Base-by-base conservation (phyloP, 1,284 basidiomycete species). In the Fistulinella cinereoalba region DNA sequence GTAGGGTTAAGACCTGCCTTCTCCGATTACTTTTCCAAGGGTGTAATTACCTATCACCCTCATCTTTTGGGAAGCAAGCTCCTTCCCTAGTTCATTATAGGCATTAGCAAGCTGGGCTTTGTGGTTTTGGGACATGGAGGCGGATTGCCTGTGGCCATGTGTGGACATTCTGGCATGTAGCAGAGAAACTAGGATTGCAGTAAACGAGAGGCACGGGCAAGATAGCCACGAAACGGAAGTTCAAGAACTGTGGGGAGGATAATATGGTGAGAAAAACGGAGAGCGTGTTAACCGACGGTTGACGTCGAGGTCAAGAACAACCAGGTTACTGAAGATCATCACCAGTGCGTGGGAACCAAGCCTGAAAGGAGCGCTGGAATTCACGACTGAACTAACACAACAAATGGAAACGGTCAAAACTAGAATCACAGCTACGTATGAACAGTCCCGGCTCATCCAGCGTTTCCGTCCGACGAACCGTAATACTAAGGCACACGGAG, bases 1-100 rank as follows among this genome's bases (percentile, higher is more conserved):
- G 33, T 22, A 55, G 48, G 47, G 41, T 46, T 46, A 53, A 49
- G 23, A 71, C 79, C 60, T 60, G 87, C 96, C 96, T 83, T 98
- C 93, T 39, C 96, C 96, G 56, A 99, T 97, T 58, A 92, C 86
- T 65, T 88, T 88, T 39, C 96, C 94, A 4, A 98, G 77, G 18
- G 93, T 97, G 67, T 98, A 98, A 60, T 95, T 95, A 46, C 96
- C 95, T 29, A 98, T 85, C 19, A 96, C 89, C 58, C 88, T 87
- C 53, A 98, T 79, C 71, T 89, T 92, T 53, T 81, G 80, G 12
- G 90, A 92, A 15, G 89, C 85, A 24, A 99, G 83, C 68, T 98
- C 96, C 70, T 88, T 94, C 49, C 94, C 94, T 9, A 99, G 81
- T 72, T 97, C 93, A 70, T 95, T 93, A 73, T 99, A 99, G 48